Evolutionary conservation across 352 stramenopile genomes (phyloP).

Genomic region (Globisporangium spiculum): DNA sequence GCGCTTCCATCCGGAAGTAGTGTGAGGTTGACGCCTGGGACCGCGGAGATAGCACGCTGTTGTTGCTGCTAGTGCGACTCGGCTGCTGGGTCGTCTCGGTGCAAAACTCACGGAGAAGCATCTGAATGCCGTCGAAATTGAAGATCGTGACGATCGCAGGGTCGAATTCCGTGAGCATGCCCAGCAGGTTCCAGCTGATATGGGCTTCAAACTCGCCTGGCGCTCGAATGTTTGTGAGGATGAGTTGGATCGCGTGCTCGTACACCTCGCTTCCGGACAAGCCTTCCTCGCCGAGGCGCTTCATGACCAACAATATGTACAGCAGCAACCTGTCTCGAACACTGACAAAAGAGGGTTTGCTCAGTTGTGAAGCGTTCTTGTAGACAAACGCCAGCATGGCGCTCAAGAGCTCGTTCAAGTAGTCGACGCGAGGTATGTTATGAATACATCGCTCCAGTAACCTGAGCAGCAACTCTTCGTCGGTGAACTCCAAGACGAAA

Average conservation of each 20-base stretch:
- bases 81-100: slow-evolving; percentile 14
- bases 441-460: slow-evolving; percentile 26
- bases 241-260: slow-evolving; percentile 53
- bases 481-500: slow-evolving; percentile 9
- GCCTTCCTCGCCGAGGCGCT: slow-evolving; percentile 49
- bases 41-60: slow-evolving; percentile 8
- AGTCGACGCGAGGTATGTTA: slow-evolving; percentile 23
- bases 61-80: slow-evolving; percentile 14
- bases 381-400: slow-evolving; percentile 46
- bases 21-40: slow-evolving; percentile 20
- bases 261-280: slow-evolving; percentile 45
- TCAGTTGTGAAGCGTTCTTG: slow-evolving; percentile 33
- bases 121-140: slow-evolving; percentile 55
- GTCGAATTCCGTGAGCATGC: slow-evolving; percentile 52
- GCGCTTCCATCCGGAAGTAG: slow-evolving; percentile 37
- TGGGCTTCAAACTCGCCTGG: slow-evolving; percentile 28
- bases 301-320: slow-evolving; percentile 49
- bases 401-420: slow-evolving; percentile 34
- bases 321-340: slow-evolving; percentile 44
- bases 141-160: slow-evolving; percentile 57
- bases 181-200: slow-evolving; percentile 56
- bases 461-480: slow-evolving; percentile 23
- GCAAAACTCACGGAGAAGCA: slow-evolving; percentile 53
- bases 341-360: slow-evolving; percentile 16
- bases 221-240: slow-evolving; percentile 41